Evolutionary conservation across 2,329 filamentous ascomycete species (phyloP).

Genomic region (Penicillium sp.): DNA sequence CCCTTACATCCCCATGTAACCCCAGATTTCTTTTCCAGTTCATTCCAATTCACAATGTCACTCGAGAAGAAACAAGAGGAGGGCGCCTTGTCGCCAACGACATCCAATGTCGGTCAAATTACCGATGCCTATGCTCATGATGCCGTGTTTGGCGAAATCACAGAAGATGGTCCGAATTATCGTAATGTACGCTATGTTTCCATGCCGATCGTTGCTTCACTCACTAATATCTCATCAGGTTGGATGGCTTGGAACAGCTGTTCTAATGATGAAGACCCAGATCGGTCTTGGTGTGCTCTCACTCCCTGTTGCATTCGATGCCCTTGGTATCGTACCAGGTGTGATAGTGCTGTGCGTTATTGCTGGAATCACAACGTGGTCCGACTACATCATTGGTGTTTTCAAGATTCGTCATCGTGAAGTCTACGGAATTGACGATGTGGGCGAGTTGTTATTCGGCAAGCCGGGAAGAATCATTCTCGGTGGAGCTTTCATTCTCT

Average conservation of each 20-base stretch:
- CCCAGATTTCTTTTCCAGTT: neutral
- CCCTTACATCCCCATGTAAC: neutral
- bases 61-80: constrained; percentile 7
- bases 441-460: constrained; percentile 38
- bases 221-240: constrained; percentile 25
- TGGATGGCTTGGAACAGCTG: constrained; percentile 46
- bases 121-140: constrained; percentile 5
- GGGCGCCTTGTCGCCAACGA: neutral
- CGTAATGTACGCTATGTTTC: constrained; percentile 10
- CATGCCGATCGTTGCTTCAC: neutral
- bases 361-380: constrained; percentile 50
- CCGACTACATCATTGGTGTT: constrained; percentile 46
- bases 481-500: constrained; percentile 15
- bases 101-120: constrained; percentile 4
- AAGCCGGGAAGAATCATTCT: constrained; percentile 10
- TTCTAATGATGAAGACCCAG: constrained; percentile 50
- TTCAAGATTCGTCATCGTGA: constrained; percentile 58
- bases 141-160: constrained; percentile 21
- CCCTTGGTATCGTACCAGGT: constrained; percentile 52
- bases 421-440: constrained; percentile 60
- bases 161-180: constrained; percentile 18
- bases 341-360: constrained; percentile 46
- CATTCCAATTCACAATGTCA: neutral
- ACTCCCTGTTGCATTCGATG: constrained; percentile 48
- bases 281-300: constrained; percentile 52